Base-by-base conservation (phyloP, 2,329 filamentous ascomycete genomes). In the Aspergillus amoenus region DNA sequence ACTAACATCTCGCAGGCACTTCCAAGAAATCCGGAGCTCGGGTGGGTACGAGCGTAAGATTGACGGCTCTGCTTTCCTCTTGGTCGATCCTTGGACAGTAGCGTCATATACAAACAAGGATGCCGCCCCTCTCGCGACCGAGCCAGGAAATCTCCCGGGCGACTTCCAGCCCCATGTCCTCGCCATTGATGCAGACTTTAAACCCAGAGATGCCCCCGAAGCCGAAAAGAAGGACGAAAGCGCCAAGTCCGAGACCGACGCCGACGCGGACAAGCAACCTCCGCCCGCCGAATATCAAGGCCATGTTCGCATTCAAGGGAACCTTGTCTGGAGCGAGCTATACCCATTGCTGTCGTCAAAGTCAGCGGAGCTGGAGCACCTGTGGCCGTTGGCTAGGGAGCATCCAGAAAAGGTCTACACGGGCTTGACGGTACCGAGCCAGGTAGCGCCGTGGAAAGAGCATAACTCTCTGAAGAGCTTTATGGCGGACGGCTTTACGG, bases 281-380 rank as follows among this genome's bases (percentile, higher is more conserved):
- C 27, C 9, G 3, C 9, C 27, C 27, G 64, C 64, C 1, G 59
- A 55, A 2, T 72, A 64, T 21, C 44, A 40, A 5, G 68, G 68
- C 8, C 58, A 64, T 18, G 64, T 72, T 62, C 68, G 68, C 8
- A 64, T 72, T 21, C 59, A 67, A 12, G 67, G 67, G 17, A 69
- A 61, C 22, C 56, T 72, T 4, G 47, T 72, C 11, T 72, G 70
- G 67, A 61, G 64, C 13, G 69, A 73, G 41, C 44, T 72, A 2
- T 69, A 62, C 39, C 64, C 67, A 1, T 43, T 63, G 45, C 40
- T 64, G 1, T 21, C 48, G 8, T 49, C 64, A 12, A 59, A 67
- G 41, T 50, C 58, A 2, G 53, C 55, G 9, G 11, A 27, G 5
- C 42, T 69, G 4, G 57, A 61, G 46, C 62, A 68, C 17, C 22